Evolutionary conservation across 2,329 filamentous ascomycete genomes (phyloP), one percentile per base, ranked within the genome.

Genomic region (Pseudocercospora fuligena): DNA sequence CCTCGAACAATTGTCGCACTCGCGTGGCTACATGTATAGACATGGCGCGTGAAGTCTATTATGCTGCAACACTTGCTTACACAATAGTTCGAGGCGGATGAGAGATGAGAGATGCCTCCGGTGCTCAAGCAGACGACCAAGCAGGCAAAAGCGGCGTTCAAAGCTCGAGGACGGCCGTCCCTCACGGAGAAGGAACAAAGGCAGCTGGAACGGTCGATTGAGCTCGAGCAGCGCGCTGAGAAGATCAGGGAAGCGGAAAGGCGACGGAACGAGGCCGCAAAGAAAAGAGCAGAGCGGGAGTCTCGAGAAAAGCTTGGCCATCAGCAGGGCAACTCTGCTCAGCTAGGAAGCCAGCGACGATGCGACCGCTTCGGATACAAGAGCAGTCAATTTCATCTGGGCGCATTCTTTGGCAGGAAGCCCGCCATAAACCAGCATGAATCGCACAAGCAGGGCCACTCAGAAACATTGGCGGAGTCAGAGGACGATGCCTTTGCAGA

Each of bases 121-220:
- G 67, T 66, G 57, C 61, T 66, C 49, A 67, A 67, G 60, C 74
- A 75, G 64, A 79, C 78, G 19, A 72, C 73, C 59, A 77, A 76
- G 63, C 76, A 79, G 67, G 77, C 78, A 25, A 78, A 78, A 70
- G 76, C 76, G 5, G 72, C 73, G n/a, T 79, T 72, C 75, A 77
- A 77, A 60, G 68, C 74, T 23, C 75, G 77, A 51, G 74, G 73
- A 25, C 71, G 72, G 21, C 74, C 73, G 9, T 64, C 71, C 23
- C 64, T 80, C 51, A 73, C 75, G 14, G 74, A 73, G 8, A 69
- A 69, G n/a, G 76, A 79, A 62, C 63, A 72, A 65, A 73, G 72
- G 61, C 75, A 76, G 63, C 69, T 80, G 16, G 72, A 77, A 43
- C 77, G 78, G 21, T 69, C 73, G 12, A 70, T 75, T 8, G 71